Conservation (phyloP, 768 basidiomycete species). For the Termitomyces sp. region DNA sequence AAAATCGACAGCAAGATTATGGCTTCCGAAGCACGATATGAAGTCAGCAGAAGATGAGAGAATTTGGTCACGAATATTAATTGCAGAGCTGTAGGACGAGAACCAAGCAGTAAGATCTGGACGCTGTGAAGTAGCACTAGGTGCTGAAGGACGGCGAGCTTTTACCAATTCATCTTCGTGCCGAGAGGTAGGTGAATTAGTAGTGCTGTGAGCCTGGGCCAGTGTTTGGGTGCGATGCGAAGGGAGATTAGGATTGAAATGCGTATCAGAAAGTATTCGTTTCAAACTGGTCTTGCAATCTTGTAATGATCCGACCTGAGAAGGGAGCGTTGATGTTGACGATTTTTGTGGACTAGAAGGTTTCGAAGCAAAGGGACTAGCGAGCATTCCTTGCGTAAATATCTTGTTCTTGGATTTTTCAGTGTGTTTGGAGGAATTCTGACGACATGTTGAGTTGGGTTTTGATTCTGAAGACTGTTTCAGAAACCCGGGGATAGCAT, state of each 20-base stretch:
- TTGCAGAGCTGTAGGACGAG: constrained; percentile 1
- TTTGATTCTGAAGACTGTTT: constrained; percentile 3
- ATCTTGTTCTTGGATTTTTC: constrained; percentile 1
- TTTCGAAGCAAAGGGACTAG: constrained; percentile 17
- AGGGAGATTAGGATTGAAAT: constrained; percentile 17
- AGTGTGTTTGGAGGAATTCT: background rate
- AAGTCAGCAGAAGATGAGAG: constrained; percentile 6
- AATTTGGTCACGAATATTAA: background rate
- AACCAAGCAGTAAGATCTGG: constrained; percentile 16
- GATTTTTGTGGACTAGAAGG: constrained; percentile 11
- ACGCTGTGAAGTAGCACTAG: constrained; percentile 14
- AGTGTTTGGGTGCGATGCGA: background rate
- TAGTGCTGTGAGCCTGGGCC: constrained; percentile 13
- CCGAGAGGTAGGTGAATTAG: constrained; percentile 11
- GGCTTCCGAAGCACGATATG: constrained; percentile 16
- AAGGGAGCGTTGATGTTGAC: background rate
- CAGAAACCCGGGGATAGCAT: background rate
- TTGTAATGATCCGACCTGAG: background rate
- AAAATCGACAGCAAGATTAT: constrained; percentile 26
- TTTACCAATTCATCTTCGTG: constrained; percentile 5
- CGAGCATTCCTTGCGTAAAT: constrained; percentile 7
- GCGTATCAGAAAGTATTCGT: constrained; percentile 16
- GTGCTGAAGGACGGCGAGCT: constrained; percentile 20
- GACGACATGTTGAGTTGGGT: background rate
- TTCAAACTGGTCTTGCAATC: background rate